phyloP scores from a whole-genome alignment of 2,329 filamentous ascomycete species.

The Paecilomyces formosus region DNA sequence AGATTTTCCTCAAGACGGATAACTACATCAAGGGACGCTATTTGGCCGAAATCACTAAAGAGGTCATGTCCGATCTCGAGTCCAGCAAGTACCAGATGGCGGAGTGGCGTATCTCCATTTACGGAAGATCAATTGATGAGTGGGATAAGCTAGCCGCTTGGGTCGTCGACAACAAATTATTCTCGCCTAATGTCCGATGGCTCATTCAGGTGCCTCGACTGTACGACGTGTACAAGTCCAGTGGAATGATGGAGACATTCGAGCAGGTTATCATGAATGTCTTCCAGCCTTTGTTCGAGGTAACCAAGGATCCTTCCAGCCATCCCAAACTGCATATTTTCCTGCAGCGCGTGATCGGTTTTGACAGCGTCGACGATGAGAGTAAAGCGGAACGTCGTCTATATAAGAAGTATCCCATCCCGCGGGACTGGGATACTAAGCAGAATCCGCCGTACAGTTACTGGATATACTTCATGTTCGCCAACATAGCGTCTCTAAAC shows the following conservation, averaged over 20 bases:
- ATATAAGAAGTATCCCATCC: constrained; percentile 92
- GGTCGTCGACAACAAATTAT: constrained; percentile 97
- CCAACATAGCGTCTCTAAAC: constrained; percentile 90
- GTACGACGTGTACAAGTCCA: constrained; percentile 92
- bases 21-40: constrained; percentile 96
- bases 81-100: constrained; percentile 99
- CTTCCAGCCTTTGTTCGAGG: constrained; percentile 90
- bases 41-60: constrained; percentile 93
- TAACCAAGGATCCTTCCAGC: constrained; percentile 75
- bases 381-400: constrained; percentile 91
- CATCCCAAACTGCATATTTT: constrained; percentile 94
- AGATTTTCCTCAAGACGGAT: constrained; percentile 98
- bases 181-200: constrained; percentile 97
- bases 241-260: constrained; percentile 76
- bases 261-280: constrained; percentile 87
- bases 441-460: constrained; percentile 98
- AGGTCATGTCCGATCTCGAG: constrained; percentile 93
- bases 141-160: constrained; percentile 97
- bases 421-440: constrained; percentile 78
- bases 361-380: constrained; percentile 97
- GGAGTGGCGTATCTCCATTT: constrained; percentile 97
- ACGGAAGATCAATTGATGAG: constrained; percentile 83
- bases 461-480: constrained; percentile 96
- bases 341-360: constrained; percentile 88
- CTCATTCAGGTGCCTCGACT: constrained; percentile 90